These are phyloP conservation scores for Plasmodium relictum DNA, from an alignment of 169 alveolate species.

Conservation along the genomic window DNA sequence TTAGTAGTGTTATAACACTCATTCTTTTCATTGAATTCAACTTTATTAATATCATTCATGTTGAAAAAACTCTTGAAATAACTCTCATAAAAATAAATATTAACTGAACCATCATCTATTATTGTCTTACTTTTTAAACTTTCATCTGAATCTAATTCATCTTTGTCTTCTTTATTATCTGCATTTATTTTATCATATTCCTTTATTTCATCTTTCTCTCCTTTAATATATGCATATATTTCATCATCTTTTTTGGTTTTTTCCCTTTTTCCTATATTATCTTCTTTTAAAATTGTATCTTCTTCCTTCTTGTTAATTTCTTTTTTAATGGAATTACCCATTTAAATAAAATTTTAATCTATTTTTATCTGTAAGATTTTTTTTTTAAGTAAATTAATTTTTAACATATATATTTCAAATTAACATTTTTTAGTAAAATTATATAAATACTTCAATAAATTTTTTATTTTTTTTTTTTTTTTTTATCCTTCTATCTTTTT, in stretches of 20 bases:
- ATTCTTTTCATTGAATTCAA: conserved; percentile 6
- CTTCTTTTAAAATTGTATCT: conserved; percentile 18
- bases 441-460: not conserved
- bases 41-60: conserved; percentile 17
- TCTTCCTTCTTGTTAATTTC: conserved; percentile 20
- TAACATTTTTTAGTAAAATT: no score
- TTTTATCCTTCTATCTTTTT: not conserved
- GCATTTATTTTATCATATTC: not conserved
- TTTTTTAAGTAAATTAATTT: not conserved
- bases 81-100: conserved; percentile 33
- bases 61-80: conserved; percentile 29
- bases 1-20: not conserved
- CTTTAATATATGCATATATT: not conserved
- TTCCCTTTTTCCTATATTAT: not conserved
- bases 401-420: not conserved
- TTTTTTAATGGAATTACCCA: conserved; percentile 50
- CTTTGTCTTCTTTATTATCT: not conserved
- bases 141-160: not conserved
- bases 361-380: not conserved
- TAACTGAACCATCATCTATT: conserved; percentile 5
- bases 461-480: not conserved
- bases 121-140: not conserved
- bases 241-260: not conserved
- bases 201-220: not conserved
- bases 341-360: conserved; percentile 4